These are phyloP conservation scores for Tetrahymena borealis DNA, from an alignment of 73 alveolate genomes.

Conservation along the genomic window DNA sequence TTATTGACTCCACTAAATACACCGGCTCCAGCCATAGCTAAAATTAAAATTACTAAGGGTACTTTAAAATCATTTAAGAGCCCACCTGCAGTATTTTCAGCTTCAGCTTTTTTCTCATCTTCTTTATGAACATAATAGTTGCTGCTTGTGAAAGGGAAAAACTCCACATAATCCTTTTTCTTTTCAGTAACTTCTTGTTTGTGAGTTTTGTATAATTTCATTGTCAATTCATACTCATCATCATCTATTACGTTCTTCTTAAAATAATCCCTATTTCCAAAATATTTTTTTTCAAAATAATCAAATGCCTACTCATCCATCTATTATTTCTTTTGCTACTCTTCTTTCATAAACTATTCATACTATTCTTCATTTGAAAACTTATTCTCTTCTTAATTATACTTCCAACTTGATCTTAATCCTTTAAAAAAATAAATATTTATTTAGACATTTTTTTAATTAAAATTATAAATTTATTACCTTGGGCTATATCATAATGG, in stretches of 20 bases:
- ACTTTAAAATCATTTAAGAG: not conserved
- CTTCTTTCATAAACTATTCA: constrained; percentile 7
- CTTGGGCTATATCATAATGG: constrained; percentile 15
- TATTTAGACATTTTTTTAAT: not conserved
- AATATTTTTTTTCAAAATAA: constrained; percentile 20
- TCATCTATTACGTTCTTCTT: constrained; percentile 34
- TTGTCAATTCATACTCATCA: constrained; percentile 26
- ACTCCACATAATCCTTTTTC: constrained; percentile 6
- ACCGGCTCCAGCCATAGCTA: not conserved
- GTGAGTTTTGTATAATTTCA: constrained; percentile 16
- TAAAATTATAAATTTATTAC: not conserved
- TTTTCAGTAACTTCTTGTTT: constrained; percentile 4
- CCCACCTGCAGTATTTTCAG: not conserved
- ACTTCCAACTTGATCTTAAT: not conserved
- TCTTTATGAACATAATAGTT: constrained; percentile 21
- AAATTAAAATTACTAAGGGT: constrained; percentile 5
- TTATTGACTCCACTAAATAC: not conserved
- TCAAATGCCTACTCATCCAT: constrained; percentile 22
- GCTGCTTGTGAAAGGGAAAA: not conserved
- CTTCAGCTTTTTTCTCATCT: constrained; percentile 4
- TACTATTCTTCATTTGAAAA: not conserved
- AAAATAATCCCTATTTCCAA: constrained; percentile 27
- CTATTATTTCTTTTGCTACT: not conserved
- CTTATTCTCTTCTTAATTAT: constrained; percentile 17
- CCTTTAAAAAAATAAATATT: not conserved